Evolutionary conservation across 441 rosid species (phyloP), one percentile per base, ranked within the genome.

Genomic region (Erysimum cheiri): DNA sequence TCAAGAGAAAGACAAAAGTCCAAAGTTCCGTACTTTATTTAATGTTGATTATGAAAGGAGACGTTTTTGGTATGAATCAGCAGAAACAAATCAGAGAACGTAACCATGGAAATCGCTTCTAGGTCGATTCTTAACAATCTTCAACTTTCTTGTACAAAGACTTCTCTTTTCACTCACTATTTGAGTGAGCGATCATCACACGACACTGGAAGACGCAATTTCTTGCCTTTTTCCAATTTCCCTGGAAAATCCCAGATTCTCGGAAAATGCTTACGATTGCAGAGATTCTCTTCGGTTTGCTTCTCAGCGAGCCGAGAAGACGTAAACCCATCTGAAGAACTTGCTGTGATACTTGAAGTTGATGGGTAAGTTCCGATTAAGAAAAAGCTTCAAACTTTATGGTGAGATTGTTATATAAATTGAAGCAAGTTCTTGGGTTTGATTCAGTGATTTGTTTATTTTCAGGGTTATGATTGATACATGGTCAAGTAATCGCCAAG

Each of bases 391-490:
- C 64, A 14, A 35, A 7, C 50, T 56, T 29, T 71, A 2, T 57
- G 22, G 48, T 53, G 54, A 2, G 15, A 41, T 35, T 35, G 26
- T 54, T 39, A 6, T 17, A 64, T n/a, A 19, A 26, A 28, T 46
- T 54, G 8, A 48, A 28, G 59, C 35, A 50, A 41, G 15, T 64
- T 62, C n/a, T 60, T 46, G 28, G 32, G 52, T 31, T 60, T 54
- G 22, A 6, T 19, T 49, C 52, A 49, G 14, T 11, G 22, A 37
- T n/a, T 36, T 43, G 22, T n/a, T 12, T 40, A 4, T 49, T 75
- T 50, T 56, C 74, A 93, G 98, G 83, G 93, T 93, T 58, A 84
- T 91, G 52, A 80, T 93, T 78, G 97, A 93, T 85, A 91, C 90
- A 36, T 87, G 96, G 73, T 60, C 80, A 60, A 88, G 94, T 36